Evolutionary conservation across 148 eudicot genomes (phyloP).

Genomic region (Fallopia convolvulus): DNA sequence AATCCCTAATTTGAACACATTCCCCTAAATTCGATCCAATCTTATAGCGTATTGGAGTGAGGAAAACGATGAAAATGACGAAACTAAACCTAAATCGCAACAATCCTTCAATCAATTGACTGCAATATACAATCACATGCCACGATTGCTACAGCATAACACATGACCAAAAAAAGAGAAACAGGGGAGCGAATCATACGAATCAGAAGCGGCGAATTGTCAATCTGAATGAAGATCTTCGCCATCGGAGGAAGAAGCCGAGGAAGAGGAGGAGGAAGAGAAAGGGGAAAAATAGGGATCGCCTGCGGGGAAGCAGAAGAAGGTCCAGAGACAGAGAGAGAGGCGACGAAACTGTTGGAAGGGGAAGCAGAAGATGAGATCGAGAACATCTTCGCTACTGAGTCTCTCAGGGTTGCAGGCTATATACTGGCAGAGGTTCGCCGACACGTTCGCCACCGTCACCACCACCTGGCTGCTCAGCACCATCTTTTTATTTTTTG

Average conservation of each 20-base stretch:
- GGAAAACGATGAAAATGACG: not conserved
- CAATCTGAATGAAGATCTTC: slow-evolving; percentile 7
- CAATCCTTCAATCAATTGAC: not conserved
- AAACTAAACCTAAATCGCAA: not conserved
- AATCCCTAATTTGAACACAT: slow-evolving; percentile 2
- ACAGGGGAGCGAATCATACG: slow-evolving; percentile 2
- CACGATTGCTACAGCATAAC: not conserved
- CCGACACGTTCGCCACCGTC: slow-evolving; percentile 62
- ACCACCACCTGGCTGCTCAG: slow-evolving; percentile 58
- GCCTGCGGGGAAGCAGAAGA: slow-evolving; percentile 53
- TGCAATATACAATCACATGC: not conserved
- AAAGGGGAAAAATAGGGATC: slow-evolving; percentile 21
- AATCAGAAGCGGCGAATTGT: not conserved
- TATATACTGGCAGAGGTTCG: slow-evolving; percentile 66
- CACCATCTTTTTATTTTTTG: slow-evolving; percentile 39
- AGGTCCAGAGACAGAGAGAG: slow-evolving; percentile 51
- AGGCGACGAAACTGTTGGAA: slow-evolving; percentile 65
- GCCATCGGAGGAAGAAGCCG: slow-evolving; percentile 21
- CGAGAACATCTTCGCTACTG: slow-evolving; percentile 53
- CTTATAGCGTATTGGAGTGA: not conserved
- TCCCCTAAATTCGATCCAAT: not conserved
- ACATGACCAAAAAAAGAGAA: not conserved
- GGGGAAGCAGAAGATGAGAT: slow-evolving; percentile 79
- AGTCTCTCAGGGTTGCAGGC: slow-evolving; percentile 76
- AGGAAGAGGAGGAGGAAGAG: slow-evolving; percentile 15